These are phyloP conservation scores for Scheffersomyces spartinae DNA, from an alignment of 805 yeast genomes.

Conservation along the genomic window DNA sequence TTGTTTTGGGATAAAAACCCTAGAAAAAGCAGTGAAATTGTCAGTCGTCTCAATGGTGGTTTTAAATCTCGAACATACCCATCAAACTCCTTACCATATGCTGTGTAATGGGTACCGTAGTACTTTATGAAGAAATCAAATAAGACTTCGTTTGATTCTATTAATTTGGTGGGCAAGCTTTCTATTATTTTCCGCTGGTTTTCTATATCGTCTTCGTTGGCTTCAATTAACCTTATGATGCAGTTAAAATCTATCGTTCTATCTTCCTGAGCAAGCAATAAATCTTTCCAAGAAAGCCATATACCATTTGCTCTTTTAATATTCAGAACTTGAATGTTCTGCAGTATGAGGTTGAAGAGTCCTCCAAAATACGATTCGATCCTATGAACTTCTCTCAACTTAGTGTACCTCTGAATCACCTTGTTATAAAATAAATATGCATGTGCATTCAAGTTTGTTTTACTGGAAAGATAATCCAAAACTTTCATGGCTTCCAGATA, in stretches of 20 bases:
- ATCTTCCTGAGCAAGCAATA: neutral
- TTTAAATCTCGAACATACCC: constrained; percentile 10
- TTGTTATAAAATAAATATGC: constrained; percentile 9
- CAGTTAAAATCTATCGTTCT: neutral
- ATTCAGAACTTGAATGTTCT: constrained; percentile 10
- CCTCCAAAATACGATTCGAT: too few relatives aligned
- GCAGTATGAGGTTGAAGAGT: too few relatives aligned
- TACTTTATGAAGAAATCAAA: constrained; percentile 7
- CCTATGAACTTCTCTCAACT: constrained; percentile 6
- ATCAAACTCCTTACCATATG: constrained; percentile 7
- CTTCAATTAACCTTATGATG: too few relatives aligned
- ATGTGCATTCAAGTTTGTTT: too few relatives aligned
- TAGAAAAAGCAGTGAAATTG: constrained; percentile 20
- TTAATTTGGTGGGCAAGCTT: neutral
- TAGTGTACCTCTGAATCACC: constrained; percentile 3
- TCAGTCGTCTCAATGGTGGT: constrained; percentile 21
- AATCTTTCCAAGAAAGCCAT: too few relatives aligned
- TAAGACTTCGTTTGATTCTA: constrained; percentile 3
- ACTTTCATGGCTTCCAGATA: constrained; percentile 6
- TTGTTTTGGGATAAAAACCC: constrained; percentile 16
- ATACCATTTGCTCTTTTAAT: constrained; percentile 2
- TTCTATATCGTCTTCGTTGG: too few relatives aligned
- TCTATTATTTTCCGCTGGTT: too few relatives aligned
- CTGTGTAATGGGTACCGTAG: constrained; percentile 8
- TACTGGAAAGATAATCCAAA: too few relatives aligned